Conservation (phyloP, 768 basidiomycete genomes). For the Podaxis sp. region DNA sequence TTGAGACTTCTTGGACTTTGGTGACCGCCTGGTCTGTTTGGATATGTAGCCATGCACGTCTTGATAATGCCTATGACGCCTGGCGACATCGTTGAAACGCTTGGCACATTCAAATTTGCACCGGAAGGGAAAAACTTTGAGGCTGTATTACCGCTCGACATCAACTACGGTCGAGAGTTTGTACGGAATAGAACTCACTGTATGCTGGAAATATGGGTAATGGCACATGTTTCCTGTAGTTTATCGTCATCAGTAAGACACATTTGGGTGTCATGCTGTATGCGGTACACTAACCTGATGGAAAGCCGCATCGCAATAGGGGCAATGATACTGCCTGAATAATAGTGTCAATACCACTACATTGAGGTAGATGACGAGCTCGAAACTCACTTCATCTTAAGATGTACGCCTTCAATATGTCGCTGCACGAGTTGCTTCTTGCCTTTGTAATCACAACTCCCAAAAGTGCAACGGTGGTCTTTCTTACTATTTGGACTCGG, state of each 20-base stretch:
- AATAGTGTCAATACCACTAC: not conserved
- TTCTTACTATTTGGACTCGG: conserved; percentile 5
- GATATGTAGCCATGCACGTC: conserved; percentile 13
- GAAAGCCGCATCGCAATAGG: conserved; percentile 1
- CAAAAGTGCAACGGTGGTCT: conserved; percentile 9
- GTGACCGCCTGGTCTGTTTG: conserved; percentile 12
- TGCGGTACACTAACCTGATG: conserved; percentile 7
- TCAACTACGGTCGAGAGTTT: not conserved
- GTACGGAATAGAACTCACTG: conserved; percentile 31
- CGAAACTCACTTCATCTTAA: conserved; percentile 54
- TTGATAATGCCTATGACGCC: conserved; percentile 47
- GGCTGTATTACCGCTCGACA: conserved; percentile 35
- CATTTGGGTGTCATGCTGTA: not conserved
- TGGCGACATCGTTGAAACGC: conserved; percentile 64
- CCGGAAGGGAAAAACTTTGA: conserved; percentile 54
- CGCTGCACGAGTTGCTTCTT: conserved; percentile 66
- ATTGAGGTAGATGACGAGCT: not conserved
- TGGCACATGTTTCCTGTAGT: conserved; percentile 51
- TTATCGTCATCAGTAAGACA: not conserved
- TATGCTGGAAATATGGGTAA: conserved; percentile 54
- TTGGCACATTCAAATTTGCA: conserved; percentile 45
- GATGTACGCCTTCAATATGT: conserved; percentile 63
- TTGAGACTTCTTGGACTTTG: not conserved
- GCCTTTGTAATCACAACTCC: conserved; percentile 20
- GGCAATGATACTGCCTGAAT: conserved; percentile 24